Evolutionary conservation across 345 rosid genomes (phyloP).

Genomic region (Salix caprea): DNA sequence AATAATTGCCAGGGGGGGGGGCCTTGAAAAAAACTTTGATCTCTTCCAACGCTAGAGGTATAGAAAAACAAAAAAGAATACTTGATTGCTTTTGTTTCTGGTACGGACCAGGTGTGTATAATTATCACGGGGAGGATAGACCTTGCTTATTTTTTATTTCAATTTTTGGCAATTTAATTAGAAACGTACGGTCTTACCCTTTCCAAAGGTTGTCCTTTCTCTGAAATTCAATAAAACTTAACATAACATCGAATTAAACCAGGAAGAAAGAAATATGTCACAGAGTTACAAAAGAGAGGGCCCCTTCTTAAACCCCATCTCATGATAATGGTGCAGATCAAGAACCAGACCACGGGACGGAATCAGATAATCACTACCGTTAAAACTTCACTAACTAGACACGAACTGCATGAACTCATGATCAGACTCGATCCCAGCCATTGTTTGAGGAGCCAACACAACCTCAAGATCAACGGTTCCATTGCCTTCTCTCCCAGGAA

Average conservation of each 20-base stretch:
- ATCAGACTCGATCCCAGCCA: conserved; percentile 74
- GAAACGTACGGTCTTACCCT: too few relatives aligned
- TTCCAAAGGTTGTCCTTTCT: too few relatives aligned
- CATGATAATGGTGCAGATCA: neutral
- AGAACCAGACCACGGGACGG: neutral
- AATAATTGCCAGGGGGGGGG: too few relatives aligned
- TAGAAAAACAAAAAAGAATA: too few relatives aligned
- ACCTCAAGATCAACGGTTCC: conserved; percentile 87
- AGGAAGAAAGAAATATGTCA: neutral
- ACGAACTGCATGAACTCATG: conserved; percentile 71
- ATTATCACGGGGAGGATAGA: too few relatives aligned
- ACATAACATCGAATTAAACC: neutral
- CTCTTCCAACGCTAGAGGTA: too few relatives aligned
- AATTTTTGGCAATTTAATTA: too few relatives aligned
- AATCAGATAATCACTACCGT: neutral
- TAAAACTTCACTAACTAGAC: neutral
- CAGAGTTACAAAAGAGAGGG: neutral
- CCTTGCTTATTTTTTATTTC: too few relatives aligned
- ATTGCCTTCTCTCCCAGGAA: conserved; percentile 77
- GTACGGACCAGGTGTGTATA: too few relatives aligned
- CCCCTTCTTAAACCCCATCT: neutral
- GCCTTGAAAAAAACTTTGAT: too few relatives aligned
- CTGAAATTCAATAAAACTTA: too few relatives aligned
- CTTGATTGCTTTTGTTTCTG: too few relatives aligned
- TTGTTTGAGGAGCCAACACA: conserved; percentile 68